phyloP scores from a whole-genome alignment of 768 basidiomycete genomes.

The Xerocomellus intermedius region DNA sequence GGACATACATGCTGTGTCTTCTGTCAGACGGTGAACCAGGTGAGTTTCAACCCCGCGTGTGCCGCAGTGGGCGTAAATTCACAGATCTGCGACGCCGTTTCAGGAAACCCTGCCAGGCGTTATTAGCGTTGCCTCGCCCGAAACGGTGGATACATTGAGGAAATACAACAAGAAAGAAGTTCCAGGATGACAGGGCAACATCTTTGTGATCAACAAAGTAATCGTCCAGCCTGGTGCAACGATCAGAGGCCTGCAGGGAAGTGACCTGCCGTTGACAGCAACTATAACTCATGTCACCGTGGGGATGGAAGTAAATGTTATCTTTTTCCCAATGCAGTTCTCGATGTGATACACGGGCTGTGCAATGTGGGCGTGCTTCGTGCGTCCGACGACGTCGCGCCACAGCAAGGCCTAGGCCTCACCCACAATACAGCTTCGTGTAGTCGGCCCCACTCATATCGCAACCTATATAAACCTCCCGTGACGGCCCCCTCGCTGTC shows the following conservation, averaged over 20 bases:
- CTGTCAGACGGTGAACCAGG: background rate
- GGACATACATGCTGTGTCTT: background rate
- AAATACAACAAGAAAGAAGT: background rate
- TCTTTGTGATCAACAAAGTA: background rate
- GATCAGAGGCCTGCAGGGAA: no score
- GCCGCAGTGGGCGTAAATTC: background rate
- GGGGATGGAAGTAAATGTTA: background rate
- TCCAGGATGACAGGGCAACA: background rate
- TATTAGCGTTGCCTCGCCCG: background rate
- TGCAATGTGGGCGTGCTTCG: background rate
- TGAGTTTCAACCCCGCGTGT: background rate
- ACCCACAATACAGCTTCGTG: slow-evolving; percentile 4
- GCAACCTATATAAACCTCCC: slow-evolving; percentile 12
- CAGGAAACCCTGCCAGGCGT: background rate
- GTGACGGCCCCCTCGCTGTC: background rate
- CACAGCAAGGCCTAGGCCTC: slow-evolving; percentile 3
- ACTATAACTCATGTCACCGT: background rate
- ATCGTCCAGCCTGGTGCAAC: no score
- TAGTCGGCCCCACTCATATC: background rate
- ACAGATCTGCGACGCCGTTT: slow-evolving; percentile 1
- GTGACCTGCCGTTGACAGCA: no score
- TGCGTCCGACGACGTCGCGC: background rate
- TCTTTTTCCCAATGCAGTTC: background rate
- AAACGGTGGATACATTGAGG: slow-evolving; percentile 2
- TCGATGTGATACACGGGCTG: background rate